Base-by-base conservation (phyloP, 106 monocot genomes). In the Acorus calamus region DNA sequence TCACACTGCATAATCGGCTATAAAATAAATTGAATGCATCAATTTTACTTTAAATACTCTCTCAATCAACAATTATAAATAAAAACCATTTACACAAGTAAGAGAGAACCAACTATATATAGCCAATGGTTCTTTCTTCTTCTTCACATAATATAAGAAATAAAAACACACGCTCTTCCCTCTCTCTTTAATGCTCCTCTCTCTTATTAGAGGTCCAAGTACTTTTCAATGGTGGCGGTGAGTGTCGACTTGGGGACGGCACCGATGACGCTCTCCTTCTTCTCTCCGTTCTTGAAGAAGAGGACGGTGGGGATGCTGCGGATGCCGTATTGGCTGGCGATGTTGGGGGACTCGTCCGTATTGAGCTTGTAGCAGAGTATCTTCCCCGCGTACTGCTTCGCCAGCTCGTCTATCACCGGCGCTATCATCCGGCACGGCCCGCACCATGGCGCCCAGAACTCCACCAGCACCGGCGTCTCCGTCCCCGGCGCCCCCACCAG, bases 391-490 rank as follows among this genome's bases (percentile, higher is more conserved):
- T 74, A 79, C 54, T 84, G 76, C 58, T 74, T 77, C 4, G 84
- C 78, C 43, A 89, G 63, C 11, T 79, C 81, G 42, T 68, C 77
- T 53, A 89, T 74, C 49, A 82, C 67, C 8, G 89, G 84, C 7
- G 52, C 72, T 8, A 84, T 74, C 71, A 84, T 64, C 50, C 77
- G 57, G 79, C 89, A 89, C 7, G 89, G 89, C 4, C 89, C 81
- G 63, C 89, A 89, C 73, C 81, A 89, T 14, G 84, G 84, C 0
- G 89, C 89, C 81, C 81, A 77, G 66, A 89, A 89, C 46, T 81
- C 79, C 4, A 89, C 89, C 8, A 89, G 51, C 7, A 81, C 82
- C 3, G 76, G 73, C 4, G 53, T 8, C 46, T 79, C 65, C 52
- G 63, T 68, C 44, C 13, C 76, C 0, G 73, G 28, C 28, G 28